Conservation (phyloP, 345 rosid species). For the Cardamine occulta region DNA sequence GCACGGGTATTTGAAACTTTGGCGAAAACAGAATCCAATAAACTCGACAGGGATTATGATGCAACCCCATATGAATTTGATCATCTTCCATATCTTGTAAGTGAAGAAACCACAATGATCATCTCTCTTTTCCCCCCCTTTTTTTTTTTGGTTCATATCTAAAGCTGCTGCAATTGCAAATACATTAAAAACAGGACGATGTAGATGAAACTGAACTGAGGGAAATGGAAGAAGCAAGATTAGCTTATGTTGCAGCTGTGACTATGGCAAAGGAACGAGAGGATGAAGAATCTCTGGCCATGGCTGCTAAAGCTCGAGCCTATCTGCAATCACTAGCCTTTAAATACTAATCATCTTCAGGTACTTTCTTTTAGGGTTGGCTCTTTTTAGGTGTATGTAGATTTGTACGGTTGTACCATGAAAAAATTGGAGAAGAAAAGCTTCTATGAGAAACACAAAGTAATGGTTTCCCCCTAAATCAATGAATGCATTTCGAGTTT, state of each 20-base stretch:
- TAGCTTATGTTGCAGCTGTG: constrained; percentile 73
- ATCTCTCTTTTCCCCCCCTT: background rate
- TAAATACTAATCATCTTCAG: constrained; percentile 33
- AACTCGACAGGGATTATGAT: constrained; percentile 59
- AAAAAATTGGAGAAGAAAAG: constrained; percentile 27
- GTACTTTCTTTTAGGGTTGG: constrained; percentile 19
- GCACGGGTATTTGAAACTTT: constrained; percentile 63
- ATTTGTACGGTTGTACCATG: constrained; percentile 33
- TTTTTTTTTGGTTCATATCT: constrained; percentile 7
- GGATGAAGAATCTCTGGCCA: constrained; percentile 82
- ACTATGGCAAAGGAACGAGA: constrained; percentile 67
- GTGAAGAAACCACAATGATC: constrained; percentile 27
- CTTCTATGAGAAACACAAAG: constrained; percentile 13
- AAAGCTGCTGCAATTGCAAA: background rate
- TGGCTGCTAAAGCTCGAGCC: constrained; percentile 71
- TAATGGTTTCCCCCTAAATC: constrained; percentile 20
- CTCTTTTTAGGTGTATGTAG: constrained; percentile 33
- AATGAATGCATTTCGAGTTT: constrained; percentile 16
- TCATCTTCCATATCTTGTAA: constrained; percentile 65
- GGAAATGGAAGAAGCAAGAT: constrained; percentile 82
- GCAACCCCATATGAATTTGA: constrained; percentile 55
- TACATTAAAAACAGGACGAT: constrained; percentile 52
- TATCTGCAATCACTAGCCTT: constrained; percentile 72
- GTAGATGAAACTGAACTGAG: constrained; percentile 51
- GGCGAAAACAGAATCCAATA: constrained; percentile 49